Evolutionary conservation across 163 green algal genomes (phyloP).

Genomic region (Scenedesmus sp.): DNA sequence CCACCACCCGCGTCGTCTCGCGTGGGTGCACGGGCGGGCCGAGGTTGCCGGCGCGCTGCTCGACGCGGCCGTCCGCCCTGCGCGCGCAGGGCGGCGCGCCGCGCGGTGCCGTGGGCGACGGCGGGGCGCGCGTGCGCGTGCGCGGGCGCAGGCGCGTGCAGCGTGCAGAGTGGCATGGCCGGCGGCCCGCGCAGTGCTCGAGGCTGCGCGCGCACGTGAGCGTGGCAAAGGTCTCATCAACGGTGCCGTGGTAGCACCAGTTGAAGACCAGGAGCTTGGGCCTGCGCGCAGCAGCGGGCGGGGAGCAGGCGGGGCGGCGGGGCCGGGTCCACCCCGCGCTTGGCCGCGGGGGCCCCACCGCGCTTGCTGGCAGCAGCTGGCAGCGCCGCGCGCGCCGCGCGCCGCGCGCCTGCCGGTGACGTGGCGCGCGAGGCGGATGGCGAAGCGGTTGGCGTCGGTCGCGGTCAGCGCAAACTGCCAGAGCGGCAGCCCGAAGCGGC

Average conservation of each 20-base stretch:
- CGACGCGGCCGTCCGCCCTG: neutral
- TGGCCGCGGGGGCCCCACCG: neutral
- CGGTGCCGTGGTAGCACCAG: constrained; percentile 25
- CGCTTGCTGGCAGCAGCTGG: neutral
- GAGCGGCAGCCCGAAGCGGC: neutral
- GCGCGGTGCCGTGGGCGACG: too few relatives aligned
- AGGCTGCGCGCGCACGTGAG: neutral
- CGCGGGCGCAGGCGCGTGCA: neutral
- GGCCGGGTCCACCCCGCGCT: too few relatives aligned
- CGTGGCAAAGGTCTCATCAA: constrained; percentile 3
- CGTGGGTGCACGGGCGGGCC: neutral
- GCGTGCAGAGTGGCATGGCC: too few relatives aligned
- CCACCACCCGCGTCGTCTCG: neutral
- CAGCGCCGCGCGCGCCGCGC: neutral
- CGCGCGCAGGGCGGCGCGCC: neutral
- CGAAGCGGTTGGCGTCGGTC: neutral
- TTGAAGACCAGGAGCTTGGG: constrained; percentile 27
- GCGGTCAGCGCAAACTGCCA: constrained; percentile 13
- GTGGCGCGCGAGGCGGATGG: neutral
- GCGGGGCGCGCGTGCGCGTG: too few relatives aligned
- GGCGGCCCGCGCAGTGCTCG: too few relatives aligned
- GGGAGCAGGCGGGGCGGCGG: too few relatives aligned
- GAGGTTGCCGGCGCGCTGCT: neutral
- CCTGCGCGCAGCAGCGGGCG: too few relatives aligned
- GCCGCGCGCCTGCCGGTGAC: neutral